phyloP scores from a whole-genome alignment of 495 filamentous ascomycete species.

The Lasiosphaeria ovina region DNA sequence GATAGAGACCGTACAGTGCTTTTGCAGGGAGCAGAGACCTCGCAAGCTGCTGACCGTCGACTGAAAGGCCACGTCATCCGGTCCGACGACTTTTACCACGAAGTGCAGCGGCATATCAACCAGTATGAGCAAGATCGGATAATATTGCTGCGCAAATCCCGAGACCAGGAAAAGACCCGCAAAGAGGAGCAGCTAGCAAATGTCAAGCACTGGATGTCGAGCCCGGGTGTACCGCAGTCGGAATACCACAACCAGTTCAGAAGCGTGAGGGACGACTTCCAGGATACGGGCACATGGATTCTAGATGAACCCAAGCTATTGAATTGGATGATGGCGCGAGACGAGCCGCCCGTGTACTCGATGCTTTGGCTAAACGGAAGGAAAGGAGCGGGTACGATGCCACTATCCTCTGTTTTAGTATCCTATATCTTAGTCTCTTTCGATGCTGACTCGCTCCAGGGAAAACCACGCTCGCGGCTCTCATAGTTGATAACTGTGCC shows the following conservation, averaged over 20 bases:
- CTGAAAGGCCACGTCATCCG: slow-evolving; percentile 13
- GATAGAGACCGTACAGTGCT: not conserved
- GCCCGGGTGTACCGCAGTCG: slow-evolving; percentile 22
- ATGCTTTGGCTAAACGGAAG: slow-evolving; percentile 44
- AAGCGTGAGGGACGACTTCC: slow-evolving; percentile 25
- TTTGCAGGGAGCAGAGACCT: slow-evolving; percentile 9
- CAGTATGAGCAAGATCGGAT: slow-evolving; percentile 22
- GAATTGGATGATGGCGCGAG: slow-evolving; percentile 29
- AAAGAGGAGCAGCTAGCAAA: slow-evolving; percentile 18
- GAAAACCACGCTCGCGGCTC: slow-evolving; percentile 43
- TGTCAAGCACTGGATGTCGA: slow-evolving; percentile 36
- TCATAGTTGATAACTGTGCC: slow-evolving; percentile 34
- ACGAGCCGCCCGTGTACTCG: slow-evolving; percentile 11
- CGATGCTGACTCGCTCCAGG: slow-evolving; percentile 23
- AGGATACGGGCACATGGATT: slow-evolving; percentile 37
- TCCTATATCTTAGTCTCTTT: not conserved
- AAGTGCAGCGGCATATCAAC: slow-evolving; percentile 17
- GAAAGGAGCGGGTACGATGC: slow-evolving; percentile 41
- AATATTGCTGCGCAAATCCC: slow-evolving; percentile 4
- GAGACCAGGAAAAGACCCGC: slow-evolving; percentile 16
- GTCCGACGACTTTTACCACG: slow-evolving; percentile 10
- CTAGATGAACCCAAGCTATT: slow-evolving; percentile 25
- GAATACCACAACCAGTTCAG: slow-evolving; percentile 32
- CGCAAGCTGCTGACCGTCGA: slow-evolving; percentile 11
- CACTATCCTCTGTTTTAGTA: too few relatives aligned